Evolutionary conservation across 352 stramenopile genomes (phyloP), one percentile per base, ranked within the genome.

Genomic region (Pythium rhizo-oryzae): DNA sequence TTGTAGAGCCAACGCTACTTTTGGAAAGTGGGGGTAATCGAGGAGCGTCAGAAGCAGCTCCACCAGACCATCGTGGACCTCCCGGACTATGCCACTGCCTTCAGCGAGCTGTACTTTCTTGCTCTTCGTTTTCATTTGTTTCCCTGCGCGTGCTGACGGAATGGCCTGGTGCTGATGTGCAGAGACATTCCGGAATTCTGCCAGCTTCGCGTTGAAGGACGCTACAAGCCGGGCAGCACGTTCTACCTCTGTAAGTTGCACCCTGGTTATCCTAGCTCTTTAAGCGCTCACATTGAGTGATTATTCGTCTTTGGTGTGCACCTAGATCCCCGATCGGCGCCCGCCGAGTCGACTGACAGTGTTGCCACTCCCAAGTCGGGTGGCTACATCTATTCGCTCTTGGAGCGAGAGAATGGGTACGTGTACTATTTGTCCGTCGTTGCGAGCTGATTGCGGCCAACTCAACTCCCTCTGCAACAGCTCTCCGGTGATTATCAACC

Each of bases 11-110:
- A 94, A 65, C 82, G 90, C 0, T 97, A 97, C 79, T 91, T 81
- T 65, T 97, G 90, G 90, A 97, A 97, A 67, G 75, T 92, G n/a
- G 73, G 90, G 39, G 51, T 97, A 60, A 90, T 97, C 25, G 85
- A 95, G 57, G 77, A 96, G 65, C 87, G 90, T 58, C 84, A 84
- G 51, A 85, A 91, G 65, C 84, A 93, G 67, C 75, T 97, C 11
- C 74, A 80, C 19, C 74, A 85, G 59, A 80, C 76, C 33, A 73
- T 89, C 21, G 66, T 84, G 15, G 81, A 91, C 33, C 69, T 97
- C 33, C 84, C 86, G 2, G 71, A 81, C 37, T 72, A 90, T 19
- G 82, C 83, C 12, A 83, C 78, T 9, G 82, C 84, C 1, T 83
- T 78, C 24, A 81, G 81, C 59, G 76, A 79, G 24, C 79, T 86